Evolutionary conservation across 176 grass and related monocot species (phyloP), one percentile per base, ranked within the genome.

Genomic region (Triticum monococcum): DNA sequence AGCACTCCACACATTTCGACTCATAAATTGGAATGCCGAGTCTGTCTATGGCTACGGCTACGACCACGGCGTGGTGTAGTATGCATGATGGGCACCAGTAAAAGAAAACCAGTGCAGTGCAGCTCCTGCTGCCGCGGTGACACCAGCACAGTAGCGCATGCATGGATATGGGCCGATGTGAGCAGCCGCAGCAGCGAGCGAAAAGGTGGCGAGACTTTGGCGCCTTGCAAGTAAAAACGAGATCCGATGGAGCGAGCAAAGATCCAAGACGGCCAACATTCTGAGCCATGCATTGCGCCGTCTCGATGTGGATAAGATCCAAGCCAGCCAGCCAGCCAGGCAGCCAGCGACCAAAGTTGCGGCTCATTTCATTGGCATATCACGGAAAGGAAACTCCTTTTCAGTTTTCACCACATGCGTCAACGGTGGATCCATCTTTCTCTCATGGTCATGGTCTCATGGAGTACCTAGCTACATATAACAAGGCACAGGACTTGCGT

Each of bases 1-100:
- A 35, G 28, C 77, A 77, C 89, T 83, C 79, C 20, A 68, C 79
- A 36, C 83, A 14, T 57, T 26, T 68, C 61, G 79, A 56, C 50
- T 46, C 61, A 66, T 80, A 28, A 84, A 77, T 66, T 20, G 28
- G 28, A 30, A 30, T 30, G 25, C 18, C 25, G 50, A 18, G 5
- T 54, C 50, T 54, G 16, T 54, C 36, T 28, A 31, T 22, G 31
- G 75, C 37, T 63, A 32, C 12, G 80, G 52, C 67, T 5, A 52
- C 4, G 13, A 2, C 46, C 4, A 52, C 48, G 48, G 5, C 2
- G 50, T 7, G 63, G 5, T 50, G 62, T 56, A 17, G 66, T 13
- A 4, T 64, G 59, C 9, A 41, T 62, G 78, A 65, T 28, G 77
- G 18, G 77, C 35, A 20, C 37, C 48, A 52, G 43, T 59, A 59